A percentile compares a stretch with the other conserved stretches of the same genome.
phyloP scores from a whole-genome alignment of 2,329 filamentous ascomycete genomes.

The Fusarium euwallaceae region DNA sequence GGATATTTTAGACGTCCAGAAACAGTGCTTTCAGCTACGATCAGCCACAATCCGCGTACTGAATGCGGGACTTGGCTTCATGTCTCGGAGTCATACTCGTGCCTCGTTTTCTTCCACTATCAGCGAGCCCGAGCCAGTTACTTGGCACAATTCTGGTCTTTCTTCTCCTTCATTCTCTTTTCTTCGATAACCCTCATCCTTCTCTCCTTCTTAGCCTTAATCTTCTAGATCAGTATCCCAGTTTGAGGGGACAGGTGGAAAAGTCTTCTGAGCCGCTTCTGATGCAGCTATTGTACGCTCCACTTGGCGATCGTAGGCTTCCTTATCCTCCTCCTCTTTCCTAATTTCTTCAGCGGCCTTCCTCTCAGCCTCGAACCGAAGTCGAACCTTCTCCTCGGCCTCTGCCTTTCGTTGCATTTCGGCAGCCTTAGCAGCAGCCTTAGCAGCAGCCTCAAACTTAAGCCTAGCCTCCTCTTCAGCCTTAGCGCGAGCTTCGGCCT shows the following conservation, averaged over 20 bases:
- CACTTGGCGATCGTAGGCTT: no score
- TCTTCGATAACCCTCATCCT: no score
- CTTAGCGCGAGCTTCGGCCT: slow-evolving; percentile 60
- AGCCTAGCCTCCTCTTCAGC: slow-evolving; percentile 59
- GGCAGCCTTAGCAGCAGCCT: no score
- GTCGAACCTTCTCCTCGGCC: neutral
- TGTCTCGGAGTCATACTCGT: neutral
- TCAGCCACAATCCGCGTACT: neutral
- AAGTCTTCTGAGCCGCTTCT: no score
- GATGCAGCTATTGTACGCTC: no score
- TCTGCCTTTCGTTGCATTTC: no score
- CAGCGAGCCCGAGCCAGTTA: neutral
- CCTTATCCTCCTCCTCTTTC: neutral
- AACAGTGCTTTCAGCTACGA: neutral
- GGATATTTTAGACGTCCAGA: neutral
- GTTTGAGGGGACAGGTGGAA: no score
- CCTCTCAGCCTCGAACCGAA: neutral
- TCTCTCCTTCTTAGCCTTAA: no score
- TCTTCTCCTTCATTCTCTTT: neutral
- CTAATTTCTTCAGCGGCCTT: neutral
- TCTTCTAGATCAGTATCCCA: no score
- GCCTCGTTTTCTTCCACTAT: neutral
- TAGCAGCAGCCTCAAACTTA: slow-evolving; percentile 51
- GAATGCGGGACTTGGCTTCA: neutral
- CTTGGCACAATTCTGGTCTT: neutral